Percentiles rank a stretch among this genome's conserved stretches.
Conservation (phyloP, 169 alveolate species). For the Eimeria sp. region DNA sequence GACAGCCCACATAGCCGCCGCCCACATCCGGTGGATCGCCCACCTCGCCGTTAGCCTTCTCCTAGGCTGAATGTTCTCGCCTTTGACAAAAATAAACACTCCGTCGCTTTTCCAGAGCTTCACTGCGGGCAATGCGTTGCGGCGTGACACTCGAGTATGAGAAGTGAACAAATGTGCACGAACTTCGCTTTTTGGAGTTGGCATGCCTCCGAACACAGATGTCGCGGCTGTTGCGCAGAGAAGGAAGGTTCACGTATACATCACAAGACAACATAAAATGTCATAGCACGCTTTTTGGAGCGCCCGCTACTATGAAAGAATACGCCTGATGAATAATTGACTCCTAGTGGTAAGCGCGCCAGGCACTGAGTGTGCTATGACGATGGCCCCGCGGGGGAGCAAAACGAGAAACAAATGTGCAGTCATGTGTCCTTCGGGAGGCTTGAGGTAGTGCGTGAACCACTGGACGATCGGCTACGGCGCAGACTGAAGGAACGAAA, state of each 20-base stretch:
- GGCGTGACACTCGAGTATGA: not conserved
- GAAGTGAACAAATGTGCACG: not conserved
- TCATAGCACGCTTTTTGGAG: not conserved
- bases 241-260: not conserved
- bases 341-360: not conserved
- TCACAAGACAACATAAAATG: not conserved
- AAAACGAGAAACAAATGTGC: not conserved
- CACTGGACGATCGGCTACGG: not conserved
- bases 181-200: not conserved
- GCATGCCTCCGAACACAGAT: not conserved
- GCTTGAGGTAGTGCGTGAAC: not conserved
- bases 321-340: not conserved
- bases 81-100: not conserved
- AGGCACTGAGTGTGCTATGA: not conserved
- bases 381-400: not conserved
- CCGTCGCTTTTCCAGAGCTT: not conserved
- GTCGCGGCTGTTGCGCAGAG: not conserved
- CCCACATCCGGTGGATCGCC: not conserved
- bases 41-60: not conserved
- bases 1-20: not conserved
- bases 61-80: not conserved
- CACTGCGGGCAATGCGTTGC: not conserved
- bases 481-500: not conserved
- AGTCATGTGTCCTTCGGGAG: not conserved
- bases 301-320: not conserved